These are phyloP conservation scores for Bombardia bombarda DNA, from an alignment of 495 filamentous ascomycete genomes.

Conservation along the genomic window DNA sequence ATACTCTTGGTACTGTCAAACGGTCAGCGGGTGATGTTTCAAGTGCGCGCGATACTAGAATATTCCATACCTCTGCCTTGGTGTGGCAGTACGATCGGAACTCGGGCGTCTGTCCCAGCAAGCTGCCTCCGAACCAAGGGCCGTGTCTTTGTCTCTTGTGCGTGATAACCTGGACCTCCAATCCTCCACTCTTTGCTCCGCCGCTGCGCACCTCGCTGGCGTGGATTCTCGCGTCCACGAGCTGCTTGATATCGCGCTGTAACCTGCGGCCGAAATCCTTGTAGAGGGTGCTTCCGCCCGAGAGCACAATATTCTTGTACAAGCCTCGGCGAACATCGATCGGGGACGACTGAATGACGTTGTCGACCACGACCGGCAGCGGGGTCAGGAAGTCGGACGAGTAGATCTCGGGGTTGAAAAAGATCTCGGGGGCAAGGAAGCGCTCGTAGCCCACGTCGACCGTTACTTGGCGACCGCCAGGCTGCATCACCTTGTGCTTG, in stretches of 20 bases:
- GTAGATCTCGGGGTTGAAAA: conserved; percentile 99
- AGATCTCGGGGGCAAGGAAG: conserved; percentile 96
- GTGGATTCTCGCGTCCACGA: conserved; percentile 62
- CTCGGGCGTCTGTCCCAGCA: conserved; percentile 97
- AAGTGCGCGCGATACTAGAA: not conserved
- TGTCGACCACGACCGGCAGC: conserved; percentile 86
- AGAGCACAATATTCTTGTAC: conserved; percentile 99
- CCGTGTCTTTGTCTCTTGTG: conserved; percentile 95
- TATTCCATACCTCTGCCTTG: conserved; percentile 60
- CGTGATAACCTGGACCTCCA: conserved; percentile 93
- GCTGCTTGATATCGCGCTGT: conserved; percentile 91
- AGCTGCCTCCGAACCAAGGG: conserved; percentile 94
- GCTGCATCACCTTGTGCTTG: conserved; percentile 78
- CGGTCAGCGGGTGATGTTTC: conserved; percentile 8
- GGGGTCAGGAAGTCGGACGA: conserved; percentile 97
- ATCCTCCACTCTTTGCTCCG: conserved; percentile 82
- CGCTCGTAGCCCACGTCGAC: conserved; percentile 97
- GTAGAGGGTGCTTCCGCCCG: conserved; percentile 92
- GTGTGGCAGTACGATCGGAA: conserved; percentile 98
- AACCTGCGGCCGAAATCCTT: conserved; percentile 93
- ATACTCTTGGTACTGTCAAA: conserved; percentile 73
- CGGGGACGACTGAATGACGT: conserved; percentile 91
- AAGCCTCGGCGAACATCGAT: conserved; percentile 95
- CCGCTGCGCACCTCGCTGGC: conserved; percentile 76
- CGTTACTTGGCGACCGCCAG: conserved; percentile 73